phyloP scores from a whole-genome alignment of 345 rosid genomes.

The Murraya koenigii region DNA sequence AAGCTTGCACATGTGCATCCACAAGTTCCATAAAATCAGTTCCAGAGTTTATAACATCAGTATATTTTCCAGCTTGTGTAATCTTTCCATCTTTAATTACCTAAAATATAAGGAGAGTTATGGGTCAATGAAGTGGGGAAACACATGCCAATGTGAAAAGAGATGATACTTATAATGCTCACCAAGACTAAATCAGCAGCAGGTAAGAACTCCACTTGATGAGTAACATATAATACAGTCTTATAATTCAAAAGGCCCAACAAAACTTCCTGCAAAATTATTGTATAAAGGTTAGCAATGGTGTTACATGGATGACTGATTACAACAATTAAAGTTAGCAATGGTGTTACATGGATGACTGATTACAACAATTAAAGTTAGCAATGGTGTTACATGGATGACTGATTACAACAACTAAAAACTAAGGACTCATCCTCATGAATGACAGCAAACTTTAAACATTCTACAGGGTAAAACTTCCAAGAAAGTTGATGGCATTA shows the following conservation, averaged over 20 bases:
- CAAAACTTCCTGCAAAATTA: conserved; percentile 52
- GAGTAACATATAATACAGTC: conserved; percentile 78
- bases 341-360: neutral
- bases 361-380: neutral
- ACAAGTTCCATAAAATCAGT: conserved; percentile 50
- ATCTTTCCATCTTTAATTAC: conserved; percentile 86
- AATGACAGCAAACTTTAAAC: too few species aligned
- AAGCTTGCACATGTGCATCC: conserved; percentile 62
- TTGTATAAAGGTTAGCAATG: neutral
- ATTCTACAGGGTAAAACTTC: neutral
- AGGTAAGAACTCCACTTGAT: conserved; percentile 81
- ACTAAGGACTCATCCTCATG: neutral
- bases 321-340: neutral
- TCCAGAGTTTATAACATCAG: conserved; percentile 56
- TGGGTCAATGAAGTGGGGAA: neutral
- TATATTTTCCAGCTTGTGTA: conserved; percentile 65
- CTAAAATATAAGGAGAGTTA: conserved; percentile 25
- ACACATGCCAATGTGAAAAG: neutral
- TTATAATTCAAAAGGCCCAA: conserved; percentile 49
- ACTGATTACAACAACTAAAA: neutral
- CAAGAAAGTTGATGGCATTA: neutral
- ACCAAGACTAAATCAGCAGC: conserved; percentile 78
- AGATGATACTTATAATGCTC: conserved; percentile 18
- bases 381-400: too few species aligned
- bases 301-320: neutral